Percentiles rank a stretch among this genome's conserved stretches.
These are phyloP conservation scores for Alternaria brassicicola DNA, from an alignment of 2,329 filamentous ascomycete species.

Conservation along the genomic window DNA sequence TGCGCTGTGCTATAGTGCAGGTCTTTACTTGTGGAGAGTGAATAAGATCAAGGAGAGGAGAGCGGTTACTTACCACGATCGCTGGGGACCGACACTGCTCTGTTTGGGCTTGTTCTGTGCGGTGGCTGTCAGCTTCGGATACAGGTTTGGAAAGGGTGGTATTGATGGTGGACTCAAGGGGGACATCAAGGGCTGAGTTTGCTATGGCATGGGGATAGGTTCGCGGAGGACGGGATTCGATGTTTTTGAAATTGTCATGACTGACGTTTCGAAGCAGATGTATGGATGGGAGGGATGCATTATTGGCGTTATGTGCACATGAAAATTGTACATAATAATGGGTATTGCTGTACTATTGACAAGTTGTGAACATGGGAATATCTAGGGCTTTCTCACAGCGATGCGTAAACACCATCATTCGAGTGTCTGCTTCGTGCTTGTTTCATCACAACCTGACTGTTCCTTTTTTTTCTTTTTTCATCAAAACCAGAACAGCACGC, in stretches of 20 bases:
- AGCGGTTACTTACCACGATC: constrained; percentile 91
- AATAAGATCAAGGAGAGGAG: constrained; percentile 80
- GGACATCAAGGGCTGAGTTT: constrained; percentile 6
- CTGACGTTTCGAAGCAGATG: not conserved
- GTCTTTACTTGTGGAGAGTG: constrained; percentile 87
- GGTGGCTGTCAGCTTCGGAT: constrained; percentile 78
- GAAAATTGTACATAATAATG: constrained; percentile 1
- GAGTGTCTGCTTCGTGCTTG: not conserved
- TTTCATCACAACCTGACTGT: not conserved
- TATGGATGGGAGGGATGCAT: not conserved
- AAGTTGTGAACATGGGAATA: not conserved
- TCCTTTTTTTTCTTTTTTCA: too few species aligned
- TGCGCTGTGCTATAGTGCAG: constrained; percentile 81
- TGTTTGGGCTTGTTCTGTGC: constrained; percentile 76
- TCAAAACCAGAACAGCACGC: too few species aligned
- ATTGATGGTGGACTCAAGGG: constrained; percentile 53
- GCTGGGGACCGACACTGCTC: constrained; percentile 79
- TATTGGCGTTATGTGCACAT: not conserved
- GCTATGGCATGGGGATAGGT: not conserved
- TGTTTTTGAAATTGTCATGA: constrained; percentile 1
- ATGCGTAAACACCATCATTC: not conserved
- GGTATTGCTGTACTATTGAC: not conserved
- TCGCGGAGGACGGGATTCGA: not conserved
- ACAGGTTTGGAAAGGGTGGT: constrained; percentile 67
- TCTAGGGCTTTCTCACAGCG: not conserved